Conservation (phyloP, 306 rosid species). For the Quercus alba region DNA sequence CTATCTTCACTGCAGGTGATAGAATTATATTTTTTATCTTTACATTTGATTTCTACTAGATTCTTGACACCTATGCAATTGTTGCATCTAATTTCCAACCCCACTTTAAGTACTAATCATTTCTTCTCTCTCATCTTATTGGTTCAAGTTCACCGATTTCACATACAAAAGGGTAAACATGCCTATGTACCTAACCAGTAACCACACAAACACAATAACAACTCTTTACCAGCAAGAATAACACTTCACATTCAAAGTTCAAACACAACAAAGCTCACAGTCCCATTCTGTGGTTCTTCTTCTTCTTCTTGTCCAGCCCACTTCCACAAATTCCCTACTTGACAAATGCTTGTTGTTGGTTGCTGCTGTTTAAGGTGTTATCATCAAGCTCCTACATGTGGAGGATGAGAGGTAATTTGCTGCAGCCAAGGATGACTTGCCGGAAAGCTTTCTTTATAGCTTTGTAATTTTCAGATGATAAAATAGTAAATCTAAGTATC, state of each 20-base stretch:
- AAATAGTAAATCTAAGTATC: neutral
- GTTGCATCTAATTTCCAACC: neutral
- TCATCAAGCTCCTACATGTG: slow-evolving; percentile 1
- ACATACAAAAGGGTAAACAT: neutral
- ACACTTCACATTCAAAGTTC: neutral
- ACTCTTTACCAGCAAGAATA: neutral
- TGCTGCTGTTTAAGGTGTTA: neutral
- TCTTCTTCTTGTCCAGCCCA: neutral
- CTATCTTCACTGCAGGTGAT: too few relatives aligned
- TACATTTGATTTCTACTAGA: too few relatives aligned
- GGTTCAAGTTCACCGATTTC: neutral
- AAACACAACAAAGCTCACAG: neutral
- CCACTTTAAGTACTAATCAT: neutral
- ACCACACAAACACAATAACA: too few relatives aligned
- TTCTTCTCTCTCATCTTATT: neutral
- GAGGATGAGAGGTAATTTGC: neutral
- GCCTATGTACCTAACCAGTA: neutral
- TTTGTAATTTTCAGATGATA: neutral
- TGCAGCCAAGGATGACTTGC: slow-evolving; percentile 19
- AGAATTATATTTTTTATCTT: too few relatives aligned
- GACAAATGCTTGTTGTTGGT: neutral
- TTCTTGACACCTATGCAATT: too few relatives aligned
- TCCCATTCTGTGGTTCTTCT: neutral
- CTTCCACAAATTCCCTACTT: neutral
- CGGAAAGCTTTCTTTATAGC: neutral